These are phyloP conservation scores for Mycosphaerella sp. DNA, from an alignment of 2,329 filamentous ascomycete genomes.

Conservation along the genomic window DNA sequence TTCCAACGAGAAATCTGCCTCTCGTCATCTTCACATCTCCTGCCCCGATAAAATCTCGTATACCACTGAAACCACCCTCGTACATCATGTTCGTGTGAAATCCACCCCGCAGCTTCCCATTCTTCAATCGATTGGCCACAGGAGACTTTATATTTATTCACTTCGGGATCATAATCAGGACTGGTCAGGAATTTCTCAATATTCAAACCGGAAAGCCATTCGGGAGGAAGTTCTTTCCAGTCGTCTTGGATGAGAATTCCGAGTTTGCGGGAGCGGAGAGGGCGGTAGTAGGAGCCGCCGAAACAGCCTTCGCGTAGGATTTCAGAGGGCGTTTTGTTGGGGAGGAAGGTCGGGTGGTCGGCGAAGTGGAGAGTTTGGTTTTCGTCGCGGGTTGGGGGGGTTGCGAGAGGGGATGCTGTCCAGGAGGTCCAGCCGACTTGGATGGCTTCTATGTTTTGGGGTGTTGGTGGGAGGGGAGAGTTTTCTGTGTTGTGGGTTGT, in stretches of 20 bases:
- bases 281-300: conserved; percentile 48
- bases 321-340: conserved; percentile 49
- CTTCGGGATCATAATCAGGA: conserved; percentile 40
- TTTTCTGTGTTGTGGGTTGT: conserved; percentile 10
- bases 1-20: conserved; percentile 48
- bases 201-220: conserved; percentile 42
- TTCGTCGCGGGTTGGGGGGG: conserved; percentile 39
- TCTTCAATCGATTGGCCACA: conserved; percentile 51
- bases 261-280: conserved; percentile 41
- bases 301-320: conserved; percentile 49
- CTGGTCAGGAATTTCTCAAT: conserved; percentile 38
- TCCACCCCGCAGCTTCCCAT: conserved; percentile 52
- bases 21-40: conserved; percentile 48
- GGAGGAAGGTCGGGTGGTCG: conserved; percentile 41
- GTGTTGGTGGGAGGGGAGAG: conserved; percentile 19
- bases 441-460: conserved; percentile 31
- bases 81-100: conserved; percentile 48
- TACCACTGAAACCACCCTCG: conserved; percentile 56
- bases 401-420: conserved; percentile 32
- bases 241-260: conserved; percentile 41
- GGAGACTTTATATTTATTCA: conserved; percentile 49
- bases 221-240: conserved; percentile 39
- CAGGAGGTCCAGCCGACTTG: conserved; percentile 42
- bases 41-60: conserved; percentile 46
- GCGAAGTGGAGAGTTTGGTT: conserved; percentile 43